Conservation (phyloP, 1,284 basidiomycete species). For the Trametes sp. region DNA sequence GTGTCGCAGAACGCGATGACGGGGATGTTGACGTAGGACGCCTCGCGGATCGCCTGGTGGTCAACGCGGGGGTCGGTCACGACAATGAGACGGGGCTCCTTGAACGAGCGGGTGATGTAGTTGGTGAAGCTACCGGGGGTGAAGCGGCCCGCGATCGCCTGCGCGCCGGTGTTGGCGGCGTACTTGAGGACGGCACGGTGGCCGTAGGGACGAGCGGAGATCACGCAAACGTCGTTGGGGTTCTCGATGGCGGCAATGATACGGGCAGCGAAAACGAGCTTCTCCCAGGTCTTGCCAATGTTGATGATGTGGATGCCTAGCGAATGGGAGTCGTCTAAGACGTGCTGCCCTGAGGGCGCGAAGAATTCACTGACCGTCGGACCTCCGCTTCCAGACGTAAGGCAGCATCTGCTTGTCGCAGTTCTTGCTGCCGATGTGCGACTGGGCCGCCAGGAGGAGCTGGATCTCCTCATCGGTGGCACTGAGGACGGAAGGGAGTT, state of each 20-base stretch:
- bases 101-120: constrained; percentile 99
- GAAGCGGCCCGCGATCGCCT: constrained; percentile 98
- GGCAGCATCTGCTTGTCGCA: constrained; percentile 98
- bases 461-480: constrained; percentile 98
- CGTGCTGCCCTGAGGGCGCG: constrained; percentile 19
- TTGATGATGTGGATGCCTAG: constrained; percentile 95
- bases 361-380: constrained; percentile 76
- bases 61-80: constrained; percentile 99
- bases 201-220: constrained; percentile 97
- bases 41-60: constrained; percentile 99
- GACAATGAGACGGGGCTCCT: constrained; percentile 98
- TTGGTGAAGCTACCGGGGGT: constrained; percentile 99
- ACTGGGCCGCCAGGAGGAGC: constrained; percentile 94
- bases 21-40: constrained; percentile 99
- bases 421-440: constrained; percentile 98
- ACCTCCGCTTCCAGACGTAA: constrained; percentile 97
- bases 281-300: constrained; percentile 99
- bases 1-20: constrained; percentile 99
- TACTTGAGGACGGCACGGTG: constrained; percentile 99
- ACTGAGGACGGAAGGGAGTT: constrained; percentile 92
- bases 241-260: constrained; percentile 96
- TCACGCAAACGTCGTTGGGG: constrained; percentile 97
- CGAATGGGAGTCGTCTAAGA: constrained; percentile 26
- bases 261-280: constrained; percentile 94
- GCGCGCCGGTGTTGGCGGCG: constrained; percentile 97